Base-by-base conservation (phyloP, 768 basidiomycete species). In the Amanita fuliginea region DNA sequence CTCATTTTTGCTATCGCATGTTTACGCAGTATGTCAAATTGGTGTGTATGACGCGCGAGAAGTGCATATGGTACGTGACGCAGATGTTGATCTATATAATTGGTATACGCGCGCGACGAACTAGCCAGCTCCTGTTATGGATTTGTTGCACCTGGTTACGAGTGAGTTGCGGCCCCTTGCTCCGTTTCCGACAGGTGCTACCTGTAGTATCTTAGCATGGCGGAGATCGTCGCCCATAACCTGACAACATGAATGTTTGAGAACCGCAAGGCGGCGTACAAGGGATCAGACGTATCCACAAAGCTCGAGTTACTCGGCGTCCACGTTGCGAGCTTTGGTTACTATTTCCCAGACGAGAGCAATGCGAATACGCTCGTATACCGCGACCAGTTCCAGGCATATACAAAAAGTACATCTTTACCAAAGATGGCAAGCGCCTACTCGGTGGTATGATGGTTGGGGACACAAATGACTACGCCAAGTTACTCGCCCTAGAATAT, bases 381-480 rank as follows among this genome's bases (percentile, higher is more conserved):
- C 61, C 70, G 76, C 41, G 86, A 88, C 57, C 85, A 84, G 0
- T 85, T 88, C 61, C 66, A 70, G 69, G 69, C 2, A 73, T 77
- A 7, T 88, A 86, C 68, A 86, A 86, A 64, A 86, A 85, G 65
- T 85, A 83, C 53, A 75, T 86, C 37, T 86, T 86, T 60, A 80
- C 74, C 9, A 71, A 72, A 6, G 82, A 86, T 57, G 85, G 84
- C 9, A 79, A 81, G 61, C 72, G 82, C 55, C 67, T 88, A 10
- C 64, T 88, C 3, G 85, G 85, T 10, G 85, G 85, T 3, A 83
- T 85, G 75, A 83, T 86, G 82, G 75, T 88, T n/a, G 85, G 84
- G 2, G 81, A 84, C 57, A 76, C 76, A 8, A 70, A 67, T 33
- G 80, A 83, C 58, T 85, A 79, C 56, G 73, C 79, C 50, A 84